phyloP scores from a whole-genome alignment of 768 basidiomycete species.

The Plicaturopsis crispa region DNA sequence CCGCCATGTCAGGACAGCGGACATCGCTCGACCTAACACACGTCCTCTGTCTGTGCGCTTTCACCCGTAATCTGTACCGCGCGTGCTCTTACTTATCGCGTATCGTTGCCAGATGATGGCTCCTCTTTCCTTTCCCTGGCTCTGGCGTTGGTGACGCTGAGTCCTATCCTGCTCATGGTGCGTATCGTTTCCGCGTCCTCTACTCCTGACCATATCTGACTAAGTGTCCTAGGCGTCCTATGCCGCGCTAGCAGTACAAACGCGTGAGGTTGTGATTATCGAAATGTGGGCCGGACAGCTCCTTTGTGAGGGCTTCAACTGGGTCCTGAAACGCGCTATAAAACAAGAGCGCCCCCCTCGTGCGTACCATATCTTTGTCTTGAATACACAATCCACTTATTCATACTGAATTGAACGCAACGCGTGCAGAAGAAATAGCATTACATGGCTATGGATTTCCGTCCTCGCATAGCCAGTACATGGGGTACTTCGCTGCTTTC shows the following conservation, averaged over 20 bases:
- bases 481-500: constrained; percentile 83
- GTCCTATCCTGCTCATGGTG: constrained; percentile 70
- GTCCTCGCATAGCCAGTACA: constrained; percentile 85
- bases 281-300: constrained; percentile 82
- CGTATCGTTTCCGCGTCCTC: constrained; percentile 6
- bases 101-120: constrained; percentile 43
- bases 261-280: constrained; percentile 73
- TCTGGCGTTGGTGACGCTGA: constrained; percentile 58
- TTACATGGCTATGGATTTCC: constrained; percentile 85
- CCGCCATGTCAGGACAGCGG: too few species aligned
- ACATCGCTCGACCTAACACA: constrained; percentile 60
- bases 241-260: constrained; percentile 64
- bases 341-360: constrained; percentile 65
- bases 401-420: too few species aligned
- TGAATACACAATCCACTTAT: too few species aligned
- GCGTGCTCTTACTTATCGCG: constrained; percentile 4
- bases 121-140: constrained; percentile 47
- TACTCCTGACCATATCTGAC: constrained; percentile 1
- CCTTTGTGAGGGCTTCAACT: constrained; percentile 63
- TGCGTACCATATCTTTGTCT: too few species aligned
- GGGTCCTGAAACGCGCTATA: constrained; percentile 55
- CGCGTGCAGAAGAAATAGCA: too few species aligned
- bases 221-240: constrained; percentile 56
- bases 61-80: constrained; percentile 1
- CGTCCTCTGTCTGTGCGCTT: constrained; percentile 44